Base-by-base conservation (phyloP, 768 basidiomycete genomes). In the Astraeus odoratus region DNA sequence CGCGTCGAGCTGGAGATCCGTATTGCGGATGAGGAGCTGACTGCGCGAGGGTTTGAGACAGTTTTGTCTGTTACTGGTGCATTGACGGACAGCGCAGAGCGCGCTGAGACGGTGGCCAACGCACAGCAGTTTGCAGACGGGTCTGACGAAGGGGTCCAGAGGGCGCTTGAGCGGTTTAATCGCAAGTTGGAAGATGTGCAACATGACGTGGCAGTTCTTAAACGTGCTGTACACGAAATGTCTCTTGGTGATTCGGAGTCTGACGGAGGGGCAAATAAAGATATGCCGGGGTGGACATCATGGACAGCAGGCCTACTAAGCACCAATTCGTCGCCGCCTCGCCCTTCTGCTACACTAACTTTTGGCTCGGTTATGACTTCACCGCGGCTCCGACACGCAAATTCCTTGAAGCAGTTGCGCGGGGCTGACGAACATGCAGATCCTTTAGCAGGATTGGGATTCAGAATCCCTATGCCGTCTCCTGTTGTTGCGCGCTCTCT, bases 1-100 rank as follows among this genome's bases (percentile, higher is more conserved):
- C 77, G 85, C 1, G 88, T 92, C 8, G 88, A 91, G 57, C 66
- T 92, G 18, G 88, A 91, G 64, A 90, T 91, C 31, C 76, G 78
- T 19, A 66, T 81, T 8, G 75, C 83, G 2, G 88, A 92, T 56
- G 86, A 86, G 50, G 73, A 71, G 9, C 71, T 90, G 12, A 68
- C 82, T 0, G 67, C 69, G 6, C 72, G 71, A 7, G 86, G 86
- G 3, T 90, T 80, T 48, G 78, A 81, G 52, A 79, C 83, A 1
- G 59, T 88, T n/a, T 65, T 89, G 10, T 64, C 68, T 13, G 68
- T 88, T 3, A 75, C 76, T 19, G 77, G 77, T 1, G 80, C 78
- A 0, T 47, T 53, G 8, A 26, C 24, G 3, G 49, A 52, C 23
- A 18, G 31, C n/a, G 43, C 38, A 10, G 51, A 58, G 51, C 58